Conservation (phyloP, 805 yeast genomes). For the Saccharomycopsis guyanensis region DNA sequence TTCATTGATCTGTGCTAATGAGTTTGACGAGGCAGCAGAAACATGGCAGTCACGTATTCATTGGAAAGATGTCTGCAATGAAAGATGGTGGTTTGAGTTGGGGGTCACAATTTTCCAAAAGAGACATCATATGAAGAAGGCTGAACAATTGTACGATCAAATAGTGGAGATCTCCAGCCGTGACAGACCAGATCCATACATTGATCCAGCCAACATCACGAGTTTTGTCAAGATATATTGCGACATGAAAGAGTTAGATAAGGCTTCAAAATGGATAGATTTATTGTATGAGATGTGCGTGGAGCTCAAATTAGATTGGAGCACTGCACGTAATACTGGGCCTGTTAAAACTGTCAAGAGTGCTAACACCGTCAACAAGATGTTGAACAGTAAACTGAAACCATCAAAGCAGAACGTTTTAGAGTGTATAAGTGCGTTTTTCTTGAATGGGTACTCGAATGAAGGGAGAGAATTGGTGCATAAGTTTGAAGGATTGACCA, state of each 20-base stretch:
- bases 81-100: conserved; percentile 47
- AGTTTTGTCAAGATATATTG: conserved; percentile 31
- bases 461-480: background rate
- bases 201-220: conserved; percentile 32
- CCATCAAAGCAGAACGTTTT: background rate
- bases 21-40: conserved; percentile 31
- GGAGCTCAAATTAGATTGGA: background rate
- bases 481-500: background rate
- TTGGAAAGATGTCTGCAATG: conserved; percentile 29
- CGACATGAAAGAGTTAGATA: conserved; percentile 23
- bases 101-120: conserved; percentile 37
- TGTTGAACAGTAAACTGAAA: background rate
- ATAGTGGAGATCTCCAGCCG: conserved; percentile 25
- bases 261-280: conserved; percentile 30
- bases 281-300: conserved; percentile 17
- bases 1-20: conserved; percentile 31
- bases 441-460: background rate
- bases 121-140: conserved; percentile 29
- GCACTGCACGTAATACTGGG: background rate
- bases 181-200: conserved; percentile 27
- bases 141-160: conserved; percentile 29
- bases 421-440: background rate
- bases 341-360: background rate
- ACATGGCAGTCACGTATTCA: conserved; percentile 29
- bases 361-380: background rate